phyloP scores from a whole-genome alignment of 352 stramenopile species.

The Pythium chondricola region DNA sequence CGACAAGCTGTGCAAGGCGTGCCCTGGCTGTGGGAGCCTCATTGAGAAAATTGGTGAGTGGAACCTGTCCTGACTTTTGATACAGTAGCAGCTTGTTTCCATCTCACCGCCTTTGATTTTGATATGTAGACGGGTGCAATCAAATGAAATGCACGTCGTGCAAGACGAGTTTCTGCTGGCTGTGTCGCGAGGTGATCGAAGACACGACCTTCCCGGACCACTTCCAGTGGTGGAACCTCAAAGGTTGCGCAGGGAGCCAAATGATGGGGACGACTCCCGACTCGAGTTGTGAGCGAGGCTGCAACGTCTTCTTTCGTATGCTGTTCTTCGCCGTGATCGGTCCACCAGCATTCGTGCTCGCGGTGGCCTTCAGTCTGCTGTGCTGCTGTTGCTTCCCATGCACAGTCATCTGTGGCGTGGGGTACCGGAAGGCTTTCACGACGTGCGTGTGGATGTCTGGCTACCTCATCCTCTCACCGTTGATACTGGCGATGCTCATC shows the following conservation, averaged over 20 bases:
- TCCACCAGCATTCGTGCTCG: slow-evolving; percentile 49
- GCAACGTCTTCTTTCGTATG: slow-evolving; percentile 25
- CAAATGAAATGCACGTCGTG: slow-evolving; percentile 88
- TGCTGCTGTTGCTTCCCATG: slow-evolving; percentile 64
- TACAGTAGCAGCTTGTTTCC: too few species aligned
- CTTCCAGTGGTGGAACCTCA: slow-evolving; percentile 83
- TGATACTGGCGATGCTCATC: too few species aligned
- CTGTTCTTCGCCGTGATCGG: slow-evolving; percentile 63
- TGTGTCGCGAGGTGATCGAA: slow-evolving; percentile 78
- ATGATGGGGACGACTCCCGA: slow-evolving; percentile 24
- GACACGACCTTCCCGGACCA: slow-evolving; percentile 81
- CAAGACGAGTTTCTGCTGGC: slow-evolving; percentile 85
- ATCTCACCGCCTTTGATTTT: too few species aligned
- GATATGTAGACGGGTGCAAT: slow-evolving; percentile 84
- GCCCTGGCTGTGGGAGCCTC: slow-evolving; percentile 76
- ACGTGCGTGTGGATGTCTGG: slow-evolving; percentile 46
- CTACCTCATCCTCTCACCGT: slow-evolving; percentile 37
- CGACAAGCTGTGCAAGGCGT: slow-evolving; percentile 73
- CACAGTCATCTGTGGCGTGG: slow-evolving; percentile 33
- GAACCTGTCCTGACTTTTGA: not conserved
- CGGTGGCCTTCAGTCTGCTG: slow-evolving; percentile 36
- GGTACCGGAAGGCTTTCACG: slow-evolving; percentile 58
- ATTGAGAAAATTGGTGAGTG: slow-evolving; percentile 71
- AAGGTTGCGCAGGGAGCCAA: slow-evolving; percentile 48
- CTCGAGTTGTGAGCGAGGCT: slow-evolving; percentile 29